A percentile compares a stretch with the other conserved stretches of the same genome.
These are phyloP conservation scores for Alternaria angustiovoidea DNA, from an alignment of 2,329 filamentous ascomycete genomes.

Conservation along the genomic window DNA sequence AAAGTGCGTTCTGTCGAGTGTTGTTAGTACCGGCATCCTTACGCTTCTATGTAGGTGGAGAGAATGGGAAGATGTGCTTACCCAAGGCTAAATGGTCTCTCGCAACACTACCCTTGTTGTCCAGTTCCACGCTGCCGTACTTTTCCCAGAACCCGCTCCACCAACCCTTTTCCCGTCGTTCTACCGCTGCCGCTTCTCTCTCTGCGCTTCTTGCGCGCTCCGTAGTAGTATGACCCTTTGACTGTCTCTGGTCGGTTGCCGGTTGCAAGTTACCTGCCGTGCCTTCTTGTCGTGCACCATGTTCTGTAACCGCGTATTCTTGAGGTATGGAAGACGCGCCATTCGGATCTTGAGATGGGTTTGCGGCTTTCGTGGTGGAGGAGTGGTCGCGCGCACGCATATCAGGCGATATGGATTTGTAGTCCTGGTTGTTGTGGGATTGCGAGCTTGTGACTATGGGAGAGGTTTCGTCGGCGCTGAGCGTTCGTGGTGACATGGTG, in stretches of 20 bases:
- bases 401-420: constrained; percentile 34
- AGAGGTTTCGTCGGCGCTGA: constrained; percentile 40
- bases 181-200: constrained; percentile 30
- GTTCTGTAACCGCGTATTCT: neutral
- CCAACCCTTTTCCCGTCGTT: constrained; percentile 54
- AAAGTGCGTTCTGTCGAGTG: constrained; percentile 74
- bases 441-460: constrained; percentile 32
- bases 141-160: constrained; percentile 64
- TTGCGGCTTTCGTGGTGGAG: neutral
- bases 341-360: neutral
- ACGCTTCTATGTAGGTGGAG: neutral
- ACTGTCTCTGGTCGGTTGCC: constrained; percentile 2
- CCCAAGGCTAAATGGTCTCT: constrained; percentile 82
- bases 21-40: neutral
- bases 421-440: constrained; percentile 15
- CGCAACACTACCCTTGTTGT: constrained; percentile 86
- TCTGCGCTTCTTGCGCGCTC: constrained; percentile 27
- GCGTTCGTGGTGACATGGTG: constrained; percentile 2
- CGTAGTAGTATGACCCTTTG: neutral
- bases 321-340: neutral
- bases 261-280: neutral
- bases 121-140: constrained; percentile 75
- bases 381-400: constrained; percentile 7
- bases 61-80: constrained; percentile 45
- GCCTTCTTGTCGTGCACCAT: constrained; percentile 2